Evolutionary conservation across 139 green algal genomes (phyloP), one percentile per base, ranked within the genome.

Genomic region (Chlamydomonas sphaeroides): DNA sequence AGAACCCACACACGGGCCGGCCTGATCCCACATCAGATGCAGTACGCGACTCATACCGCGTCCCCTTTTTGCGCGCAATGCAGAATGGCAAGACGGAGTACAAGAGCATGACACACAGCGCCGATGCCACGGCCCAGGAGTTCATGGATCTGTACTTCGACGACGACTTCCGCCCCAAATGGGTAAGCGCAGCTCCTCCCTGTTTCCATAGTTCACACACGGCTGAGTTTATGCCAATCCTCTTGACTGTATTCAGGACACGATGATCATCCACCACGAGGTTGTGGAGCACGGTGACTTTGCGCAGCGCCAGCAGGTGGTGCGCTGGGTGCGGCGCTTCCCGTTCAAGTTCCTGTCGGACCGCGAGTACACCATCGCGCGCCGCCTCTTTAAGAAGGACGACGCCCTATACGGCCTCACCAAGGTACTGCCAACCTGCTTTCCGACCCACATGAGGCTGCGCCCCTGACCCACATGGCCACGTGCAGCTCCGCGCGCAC

Each of bases 121-220:
- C 89, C 11, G 83, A 98, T 77, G 86, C 92, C 26, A 97, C 92
- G 32, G 86, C 94, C 15, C 77, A 96, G 75, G 95, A 98, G 92
- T 95, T 96, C 68, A 95, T 91, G 66, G 95, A 97, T 83, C 88
- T 98, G 67, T 97, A 96, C 82, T 82, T 98, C 53, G 93, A 97
- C 73, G 94, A 98, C 68, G 78, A 89, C 53, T 88, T 89, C 35
- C 88, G 94, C 15, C 84, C 86, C 36, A 92, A 91, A 78, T 98
- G 95, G 94, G 93, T 94, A 45, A 87, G 68, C 62, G 67, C 61
- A 20, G 48, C 61, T 21, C 66, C 45, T 53, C 45, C 14, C 45
- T n/a, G n/a, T n/a, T n/a, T n/a, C n/a, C n/a, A n/a, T n/a, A n/a
- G n/a, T n/a, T n/a, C n/a, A n/a, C n/a, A n/a, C n/a, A n/a, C n/a